These are phyloP conservation scores for Pseudophaeomoniella oleicola DNA, from an alignment of 2,329 filamentous ascomycete species.

Conservation along the genomic window DNA sequence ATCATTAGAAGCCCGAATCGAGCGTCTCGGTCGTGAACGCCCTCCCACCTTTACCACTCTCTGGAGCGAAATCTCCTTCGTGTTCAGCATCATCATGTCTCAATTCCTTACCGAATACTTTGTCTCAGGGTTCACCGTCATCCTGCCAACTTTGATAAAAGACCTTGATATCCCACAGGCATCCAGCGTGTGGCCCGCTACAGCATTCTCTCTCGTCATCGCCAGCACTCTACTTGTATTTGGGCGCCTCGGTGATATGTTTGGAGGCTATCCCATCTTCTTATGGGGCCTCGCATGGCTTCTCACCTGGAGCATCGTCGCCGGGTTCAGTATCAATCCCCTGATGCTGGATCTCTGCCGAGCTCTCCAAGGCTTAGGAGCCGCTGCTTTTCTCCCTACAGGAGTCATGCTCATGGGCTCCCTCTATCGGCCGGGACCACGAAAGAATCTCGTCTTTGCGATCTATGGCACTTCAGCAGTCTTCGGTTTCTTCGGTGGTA, in stretches of 20 bases:
- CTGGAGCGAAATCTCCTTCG: slow-evolving; percentile 45
- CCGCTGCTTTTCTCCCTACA: slow-evolving; percentile 56
- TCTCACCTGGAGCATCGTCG: slow-evolving; percentile 51
- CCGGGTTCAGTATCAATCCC: slow-evolving; percentile 53
- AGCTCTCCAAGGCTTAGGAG: slow-evolving; percentile 58
- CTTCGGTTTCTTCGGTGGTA: slow-evolving; percentile 38
- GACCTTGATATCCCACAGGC: slow-evolving; percentile 53
- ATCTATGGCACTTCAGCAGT: slow-evolving; percentile 39
- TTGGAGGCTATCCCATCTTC: slow-evolving; percentile 49
- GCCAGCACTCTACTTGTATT: slow-evolving; percentile 38
- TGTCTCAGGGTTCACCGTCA: slow-evolving; percentile 57
- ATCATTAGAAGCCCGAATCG: slow-evolving; percentile 24
- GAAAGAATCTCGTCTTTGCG: slow-evolving; percentile 54
- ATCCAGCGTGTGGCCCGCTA: slow-evolving; percentile 41
- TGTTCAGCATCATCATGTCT: slow-evolving; percentile 46
- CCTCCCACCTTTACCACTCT: slow-evolving; percentile 39
- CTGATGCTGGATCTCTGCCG: slow-evolving; percentile 60
- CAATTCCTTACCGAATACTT: slow-evolving; percentile 59
- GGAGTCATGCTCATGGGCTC: slow-evolving; percentile 52
- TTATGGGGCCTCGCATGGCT: slow-evolving; percentile 50
- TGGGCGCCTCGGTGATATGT: slow-evolving; percentile 43
- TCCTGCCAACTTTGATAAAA: slow-evolving; percentile 50
- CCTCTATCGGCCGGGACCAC: slow-evolving; percentile 50
- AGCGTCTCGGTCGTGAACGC: slow-evolving; percentile 47
- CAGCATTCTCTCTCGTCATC: slow-evolving; percentile 34